Evolutionary conservation across 768 basidiomycete genomes (phyloP).

Genomic region (Jaapia argillacea): DNA sequence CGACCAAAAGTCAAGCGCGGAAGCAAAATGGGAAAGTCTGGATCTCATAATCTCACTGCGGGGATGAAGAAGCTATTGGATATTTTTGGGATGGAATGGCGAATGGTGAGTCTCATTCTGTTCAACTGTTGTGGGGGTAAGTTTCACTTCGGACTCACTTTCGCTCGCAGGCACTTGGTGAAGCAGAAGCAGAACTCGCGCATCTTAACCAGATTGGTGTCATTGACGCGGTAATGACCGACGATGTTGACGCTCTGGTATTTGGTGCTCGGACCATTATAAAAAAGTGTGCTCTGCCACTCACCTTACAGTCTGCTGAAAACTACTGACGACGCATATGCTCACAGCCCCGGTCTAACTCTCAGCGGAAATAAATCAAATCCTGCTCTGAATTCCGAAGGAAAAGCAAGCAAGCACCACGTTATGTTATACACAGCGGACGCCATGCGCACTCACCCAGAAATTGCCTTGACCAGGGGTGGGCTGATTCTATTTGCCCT

Average conservation of each 20-base stretch:
- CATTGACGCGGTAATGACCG: conserved; percentile 37
- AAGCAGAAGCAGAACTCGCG: conserved; percentile 41
- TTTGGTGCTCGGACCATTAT: conserved; percentile 35
- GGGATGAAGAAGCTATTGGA: conserved; percentile 14
- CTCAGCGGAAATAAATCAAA: conserved; percentile 17
- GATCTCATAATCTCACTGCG: conserved; percentile 12
- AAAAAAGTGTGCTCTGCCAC: conserved; percentile 22
- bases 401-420: conserved; percentile 15
- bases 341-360: conserved; percentile 11
- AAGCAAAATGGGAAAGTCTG: conserved; percentile 16
- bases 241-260: conserved; percentile 36
- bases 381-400: conserved; percentile 14
- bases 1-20: conserved; percentile 31
- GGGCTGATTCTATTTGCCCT: conserved; percentile 25
- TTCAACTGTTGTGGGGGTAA: no score
- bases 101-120: conserved; percentile 11
- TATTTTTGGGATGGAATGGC: conserved; percentile 18
- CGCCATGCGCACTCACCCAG: conserved; percentile 12
- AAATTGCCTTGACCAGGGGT: conserved; percentile 16
- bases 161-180: conserved; percentile 37
- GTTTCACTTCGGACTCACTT: no score
- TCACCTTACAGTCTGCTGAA: no score
- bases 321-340: no score
- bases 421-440: conserved; percentile 15
- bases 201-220: conserved; percentile 24